These are phyloP conservation scores for Plasmodium gallinaceum DNA, from an alignment of 169 alveolate genomes.

Conservation along the genomic window DNA sequence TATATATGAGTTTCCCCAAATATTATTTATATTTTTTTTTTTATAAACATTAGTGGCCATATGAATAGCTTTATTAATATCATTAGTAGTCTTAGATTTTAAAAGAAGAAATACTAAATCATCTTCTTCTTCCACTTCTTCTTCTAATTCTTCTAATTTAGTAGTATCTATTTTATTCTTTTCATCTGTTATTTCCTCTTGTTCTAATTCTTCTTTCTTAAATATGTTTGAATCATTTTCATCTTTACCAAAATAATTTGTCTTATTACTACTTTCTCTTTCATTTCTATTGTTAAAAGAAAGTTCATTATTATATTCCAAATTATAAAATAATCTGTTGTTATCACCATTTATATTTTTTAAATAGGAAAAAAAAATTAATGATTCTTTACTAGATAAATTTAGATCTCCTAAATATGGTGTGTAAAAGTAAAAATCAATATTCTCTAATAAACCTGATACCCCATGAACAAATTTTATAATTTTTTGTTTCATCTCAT, in stretches of 20 bases:
- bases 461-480: constrained; percentile 69
- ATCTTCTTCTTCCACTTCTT: constrained; percentile 15
- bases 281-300: not conserved
- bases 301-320: constrained; percentile 39
- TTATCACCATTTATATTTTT: constrained; percentile 12
- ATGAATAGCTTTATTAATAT: constrained; percentile 58
- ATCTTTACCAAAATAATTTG: not conserved
- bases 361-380: constrained; percentile 41
- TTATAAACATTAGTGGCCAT: constrained; percentile 42
- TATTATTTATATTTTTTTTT: constrained; percentile 25
- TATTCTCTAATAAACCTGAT: constrained; percentile 63
- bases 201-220: not conserved
- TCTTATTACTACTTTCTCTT: not conserved
- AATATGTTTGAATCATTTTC: not conserved
- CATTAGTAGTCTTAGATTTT: constrained; percentile 30
- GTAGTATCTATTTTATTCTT: not conserved
- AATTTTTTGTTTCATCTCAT: constrained; percentile 40
- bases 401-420: constrained; percentile 72
- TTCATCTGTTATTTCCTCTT: not conserved
- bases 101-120: constrained; percentile 46
- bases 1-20: constrained; percentile 48
- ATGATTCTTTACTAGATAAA: constrained; percentile 36
- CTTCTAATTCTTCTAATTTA: not conserved
- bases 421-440: constrained; percentile 57
- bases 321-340: not conserved